A percentile compares a stretch with the other conserved stretches of the same genome.
Conservation (phyloP, 257 asterid genomes). For the Fraxinus excelsior region DNA sequence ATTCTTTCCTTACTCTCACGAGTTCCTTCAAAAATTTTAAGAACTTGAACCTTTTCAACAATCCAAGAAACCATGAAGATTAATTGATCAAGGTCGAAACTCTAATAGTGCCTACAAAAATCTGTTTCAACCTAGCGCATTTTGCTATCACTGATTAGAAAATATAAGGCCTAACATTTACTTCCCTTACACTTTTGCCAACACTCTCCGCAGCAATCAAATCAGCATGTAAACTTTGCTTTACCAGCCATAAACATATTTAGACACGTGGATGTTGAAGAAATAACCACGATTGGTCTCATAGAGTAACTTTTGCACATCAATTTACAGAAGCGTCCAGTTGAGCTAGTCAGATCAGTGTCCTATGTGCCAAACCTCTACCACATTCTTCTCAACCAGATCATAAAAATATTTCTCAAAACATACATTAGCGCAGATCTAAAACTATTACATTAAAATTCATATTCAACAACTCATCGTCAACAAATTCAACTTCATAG, state of each 20-base stretch:
- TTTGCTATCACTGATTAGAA: neutral
- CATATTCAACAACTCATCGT: neutral
- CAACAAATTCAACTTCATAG: neutral
- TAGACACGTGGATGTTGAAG: neutral
- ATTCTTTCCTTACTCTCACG: neutral
- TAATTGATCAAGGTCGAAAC: neutral
- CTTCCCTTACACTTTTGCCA: neutral
- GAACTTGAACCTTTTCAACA: too few relatives aligned
- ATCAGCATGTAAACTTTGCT: neutral
- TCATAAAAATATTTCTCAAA: neutral
- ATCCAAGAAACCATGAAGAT: neutral
- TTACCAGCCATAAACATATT: neutral
- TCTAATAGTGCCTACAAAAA: neutral
- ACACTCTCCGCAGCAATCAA: neutral
- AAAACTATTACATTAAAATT: neutral
- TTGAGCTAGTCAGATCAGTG: neutral
- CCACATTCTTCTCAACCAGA: neutral
- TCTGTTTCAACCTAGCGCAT: neutral
- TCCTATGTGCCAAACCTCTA: constrained; percentile 1
- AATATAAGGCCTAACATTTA: neutral
- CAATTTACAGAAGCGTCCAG: neutral
- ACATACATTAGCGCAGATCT: neutral
- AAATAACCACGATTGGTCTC: neutral
- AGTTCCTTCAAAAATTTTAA: neutral
- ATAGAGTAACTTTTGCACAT: neutral